These are phyloP conservation scores for Exophiala lecanii-corni DNA, from an alignment of 2,329 filamentous ascomycete species.

Conservation along the genomic window DNA sequence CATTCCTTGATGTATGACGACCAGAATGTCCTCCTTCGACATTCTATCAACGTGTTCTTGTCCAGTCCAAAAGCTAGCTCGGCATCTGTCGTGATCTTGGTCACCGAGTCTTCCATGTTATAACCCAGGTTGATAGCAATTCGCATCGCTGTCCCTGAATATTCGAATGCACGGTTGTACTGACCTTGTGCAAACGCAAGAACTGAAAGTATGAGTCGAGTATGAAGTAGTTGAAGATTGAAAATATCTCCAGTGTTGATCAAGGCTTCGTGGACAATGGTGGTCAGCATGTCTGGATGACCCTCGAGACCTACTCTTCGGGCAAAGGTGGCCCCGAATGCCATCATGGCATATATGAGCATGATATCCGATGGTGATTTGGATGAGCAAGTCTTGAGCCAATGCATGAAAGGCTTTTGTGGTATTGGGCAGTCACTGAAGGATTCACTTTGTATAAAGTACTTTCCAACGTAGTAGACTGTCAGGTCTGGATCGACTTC, in stretches of 20 bases:
- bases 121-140: constrained; percentile 57
- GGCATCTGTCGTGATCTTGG: constrained; percentile 44
- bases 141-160: constrained; percentile 58
- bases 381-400: constrained; percentile 46
- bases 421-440: constrained; percentile 55
- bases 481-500: constrained; percentile 47
- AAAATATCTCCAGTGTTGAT: constrained; percentile 48
- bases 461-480: constrained; percentile 50
- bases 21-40: constrained; percentile 68
- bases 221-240: constrained; percentile 62
- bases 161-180: constrained; percentile 59
- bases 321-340: constrained; percentile 54
- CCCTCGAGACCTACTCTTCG: constrained; percentile 36
- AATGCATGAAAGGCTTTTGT: constrained; percentile 48
- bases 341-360: constrained; percentile 57
- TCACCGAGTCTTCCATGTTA: constrained; percentile 56
- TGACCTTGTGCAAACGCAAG: constrained; percentile 61
- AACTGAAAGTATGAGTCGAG: constrained; percentile 60
- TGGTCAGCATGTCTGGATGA: constrained; percentile 46
- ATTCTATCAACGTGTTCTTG: constrained; percentile 57
- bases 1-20: constrained; percentile 66
- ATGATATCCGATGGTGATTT: constrained; percentile 54
- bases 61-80: constrained; percentile 55
- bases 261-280: constrained; percentile 56
- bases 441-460: constrained; percentile 54